Evolutionary conservation across 441 rosid genomes (phyloP).

Genomic region (Jatropha multifida): DNA sequence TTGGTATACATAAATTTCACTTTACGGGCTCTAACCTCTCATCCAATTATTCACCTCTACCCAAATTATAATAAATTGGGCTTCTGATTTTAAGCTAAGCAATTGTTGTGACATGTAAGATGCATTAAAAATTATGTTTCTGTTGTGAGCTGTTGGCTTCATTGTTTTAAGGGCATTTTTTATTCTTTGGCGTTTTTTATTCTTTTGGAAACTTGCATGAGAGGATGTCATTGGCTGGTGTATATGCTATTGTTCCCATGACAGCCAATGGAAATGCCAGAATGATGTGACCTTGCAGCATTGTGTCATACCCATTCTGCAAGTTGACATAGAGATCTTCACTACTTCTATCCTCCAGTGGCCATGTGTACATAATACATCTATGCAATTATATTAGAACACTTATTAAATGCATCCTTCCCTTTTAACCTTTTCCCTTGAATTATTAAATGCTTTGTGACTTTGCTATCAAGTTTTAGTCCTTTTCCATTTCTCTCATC

Average conservation of each 20-base stretch:
- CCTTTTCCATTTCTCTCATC: constrained; percentile 9
- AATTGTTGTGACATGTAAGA: not conserved
- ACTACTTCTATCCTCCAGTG: not conserved
- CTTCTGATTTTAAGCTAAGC: not conserved
- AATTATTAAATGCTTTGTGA: not conserved
- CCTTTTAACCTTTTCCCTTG: not conserved
- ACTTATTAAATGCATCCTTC: not conserved
- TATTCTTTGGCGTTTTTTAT: not conserved
- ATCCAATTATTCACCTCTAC: too few relatives aligned
- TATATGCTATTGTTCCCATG: not conserved
- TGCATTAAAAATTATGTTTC: not conserved
- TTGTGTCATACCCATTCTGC: not conserved
- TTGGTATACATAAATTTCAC: too few relatives aligned
- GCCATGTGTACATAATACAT: not conserved
- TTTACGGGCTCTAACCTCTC: too few relatives aligned
- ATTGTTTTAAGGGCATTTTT: not conserved
- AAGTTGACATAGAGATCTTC: not conserved
- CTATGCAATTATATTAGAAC: not conserved
- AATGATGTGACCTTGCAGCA: not conserved
- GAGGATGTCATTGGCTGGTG: not conserved
- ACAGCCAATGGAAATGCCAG: constrained; percentile 3
- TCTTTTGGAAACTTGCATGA: not conserved
- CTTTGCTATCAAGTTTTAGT: not conserved
- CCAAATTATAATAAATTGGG: not conserved
- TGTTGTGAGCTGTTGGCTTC: not conserved